Percentiles rank a stretch among this genome's conserved stretches.
Evolutionary conservation across 805 yeast genomes (phyloP).

Genomic region (Ogataea salicorniae): DNA sequence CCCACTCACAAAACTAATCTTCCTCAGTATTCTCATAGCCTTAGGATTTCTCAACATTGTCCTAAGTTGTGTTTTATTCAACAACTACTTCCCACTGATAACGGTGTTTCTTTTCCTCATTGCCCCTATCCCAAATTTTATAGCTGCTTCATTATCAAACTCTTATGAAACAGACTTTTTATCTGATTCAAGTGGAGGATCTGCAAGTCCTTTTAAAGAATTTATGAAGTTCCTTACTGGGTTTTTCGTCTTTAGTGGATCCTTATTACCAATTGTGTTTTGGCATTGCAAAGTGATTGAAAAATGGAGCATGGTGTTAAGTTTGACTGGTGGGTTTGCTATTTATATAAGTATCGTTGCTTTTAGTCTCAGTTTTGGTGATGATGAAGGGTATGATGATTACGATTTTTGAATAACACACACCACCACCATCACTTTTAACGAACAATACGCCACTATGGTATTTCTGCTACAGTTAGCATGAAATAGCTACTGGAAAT

Average conservation of each 20-base stretch:
- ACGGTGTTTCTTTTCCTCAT: slow-evolving; percentile 38
- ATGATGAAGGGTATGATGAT: slow-evolving; percentile 42
- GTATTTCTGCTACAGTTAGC: too few species aligned
- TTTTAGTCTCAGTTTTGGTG: slow-evolving; percentile 72
- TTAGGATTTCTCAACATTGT: slow-evolving; percentile 86
- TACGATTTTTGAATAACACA: slow-evolving; percentile 21
- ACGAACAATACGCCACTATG: too few species aligned
- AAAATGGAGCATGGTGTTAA: slow-evolving; percentile 43
- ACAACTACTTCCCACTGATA: slow-evolving; percentile 85
- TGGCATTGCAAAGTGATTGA: slow-evolving; percentile 27
- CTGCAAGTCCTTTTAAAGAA: slow-evolving; percentile 20
- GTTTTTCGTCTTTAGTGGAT: slow-evolving; percentile 29
- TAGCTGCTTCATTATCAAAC: slow-evolving; percentile 20
- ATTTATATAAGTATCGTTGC: slow-evolving; percentile 79
- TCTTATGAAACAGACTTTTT: slow-evolving; percentile 29
- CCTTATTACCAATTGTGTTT: slow-evolving; percentile 28
- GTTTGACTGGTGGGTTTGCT: slow-evolving; percentile 76
- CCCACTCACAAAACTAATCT: slow-evolving; percentile 72
- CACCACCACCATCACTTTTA: too few species aligned
- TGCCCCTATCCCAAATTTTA: slow-evolving; percentile 34
- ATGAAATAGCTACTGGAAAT: too few species aligned
- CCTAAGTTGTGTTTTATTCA: slow-evolving; percentile 78
- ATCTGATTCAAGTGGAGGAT: slow-evolving; percentile 19
- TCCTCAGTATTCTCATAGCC: slow-evolving; percentile 70
- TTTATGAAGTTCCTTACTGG: slow-evolving; percentile 31